These are phyloP conservation scores for Fusarium torulosum DNA, from an alignment of 2,329 filamentous ascomycete species.

Conservation along the genomic window DNA sequence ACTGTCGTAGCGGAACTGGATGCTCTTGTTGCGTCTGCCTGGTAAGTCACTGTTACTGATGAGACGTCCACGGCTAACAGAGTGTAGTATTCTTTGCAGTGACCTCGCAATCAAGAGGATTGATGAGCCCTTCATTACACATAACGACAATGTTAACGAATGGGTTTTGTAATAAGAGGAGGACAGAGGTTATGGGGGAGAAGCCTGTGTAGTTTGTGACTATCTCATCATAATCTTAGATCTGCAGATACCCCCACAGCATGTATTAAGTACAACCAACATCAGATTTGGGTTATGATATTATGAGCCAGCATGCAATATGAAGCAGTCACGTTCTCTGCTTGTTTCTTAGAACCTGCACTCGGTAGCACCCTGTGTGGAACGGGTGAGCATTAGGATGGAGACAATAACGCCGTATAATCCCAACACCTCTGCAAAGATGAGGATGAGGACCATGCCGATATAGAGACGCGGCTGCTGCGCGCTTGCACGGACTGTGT, in stretches of 20 bases:
- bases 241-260: slow-evolving; percentile 47
- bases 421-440: slow-evolving; percentile 61
- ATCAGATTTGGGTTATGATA: slow-evolving; percentile 2
- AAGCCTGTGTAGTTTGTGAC: slow-evolving; percentile 30
- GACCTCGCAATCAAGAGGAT: slow-evolving; percentile 95
- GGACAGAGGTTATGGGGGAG: slow-evolving; percentile 25
- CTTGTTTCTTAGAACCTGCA: slow-evolving; percentile 50
- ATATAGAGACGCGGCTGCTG: slow-evolving; percentile 62
- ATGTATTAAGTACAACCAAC: slow-evolving; percentile 32
- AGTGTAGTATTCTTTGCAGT: slow-evolving; percentile 84
- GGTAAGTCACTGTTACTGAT: slow-evolving; percentile 65
- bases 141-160: slow-evolving; percentile 79
- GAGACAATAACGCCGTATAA: slow-evolving; percentile 62
- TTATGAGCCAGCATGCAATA: not conserved
- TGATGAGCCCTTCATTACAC: slow-evolving; percentile 88
- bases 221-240: slow-evolving; percentile 45
- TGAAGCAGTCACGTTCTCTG: not conserved
- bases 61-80: slow-evolving; percentile 2
- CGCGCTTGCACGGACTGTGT: slow-evolving; percentile 58
- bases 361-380: slow-evolving; percentile 54
- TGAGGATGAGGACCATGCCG: slow-evolving; percentile 63
- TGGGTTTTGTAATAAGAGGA: slow-evolving; percentile 73
- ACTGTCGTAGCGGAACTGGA: slow-evolving; percentile 90
- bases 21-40: slow-evolving; percentile 88
- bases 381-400: slow-evolving; percentile 62